A percentile compares a stretch with the other conserved stretches of the same genome.
phyloP scores from a whole-genome alignment of 2,329 filamentous ascomycete genomes.

The Knoxdaviesia proteae region DNA sequence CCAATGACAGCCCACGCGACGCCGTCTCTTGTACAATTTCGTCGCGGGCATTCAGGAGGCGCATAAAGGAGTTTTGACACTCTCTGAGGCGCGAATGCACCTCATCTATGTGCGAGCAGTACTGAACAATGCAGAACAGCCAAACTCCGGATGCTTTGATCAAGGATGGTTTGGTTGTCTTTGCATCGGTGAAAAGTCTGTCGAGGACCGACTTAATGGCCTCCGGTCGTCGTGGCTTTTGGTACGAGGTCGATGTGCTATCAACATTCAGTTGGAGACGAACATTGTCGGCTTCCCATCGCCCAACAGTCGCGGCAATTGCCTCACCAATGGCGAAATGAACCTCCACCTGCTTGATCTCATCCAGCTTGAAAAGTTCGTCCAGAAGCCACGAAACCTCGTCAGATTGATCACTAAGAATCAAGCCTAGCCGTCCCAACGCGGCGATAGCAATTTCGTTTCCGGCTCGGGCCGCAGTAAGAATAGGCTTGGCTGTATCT shows the following conservation, averaged over 20 bases:
- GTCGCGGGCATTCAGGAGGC: constrained; percentile 69
- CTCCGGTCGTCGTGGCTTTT: constrained; percentile 16
- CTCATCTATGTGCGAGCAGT: constrained; percentile 59
- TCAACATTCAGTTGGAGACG: constrained; percentile 59
- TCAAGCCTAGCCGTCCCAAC: constrained; percentile 55
- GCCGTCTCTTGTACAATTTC: constrained; percentile 93
- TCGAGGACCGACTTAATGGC: constrained; percentile 38
- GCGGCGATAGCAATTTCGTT: constrained; percentile 67
- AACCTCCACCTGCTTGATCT: constrained; percentile 66
- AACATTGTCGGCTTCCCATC: constrained; percentile 70
- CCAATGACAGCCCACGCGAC: constrained; percentile 71
- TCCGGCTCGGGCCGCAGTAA: constrained; percentile 42
- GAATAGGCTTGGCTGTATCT: too few species aligned
- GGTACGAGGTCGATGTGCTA: constrained; percentile 13
- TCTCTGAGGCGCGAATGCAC: constrained; percentile 56
- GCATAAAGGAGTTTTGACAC: constrained; percentile 73
- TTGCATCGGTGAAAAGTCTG: constrained; percentile 57
- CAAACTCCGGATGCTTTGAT: constrained; percentile 89
- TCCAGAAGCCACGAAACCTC: constrained; percentile 36
- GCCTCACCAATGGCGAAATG: constrained; percentile 87
- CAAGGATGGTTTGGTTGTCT: constrained; percentile 68
- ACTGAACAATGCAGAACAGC: constrained; percentile 79
- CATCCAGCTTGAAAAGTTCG: constrained; percentile 56
- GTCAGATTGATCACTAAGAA: constrained; percentile 21
- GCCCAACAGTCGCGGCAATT: constrained; percentile 52